Evolutionary conservation across 2,329 filamentous ascomycete genomes (phyloP), one percentile per base, ranked within the genome.

Genomic region (Orbilia javanica): DNA sequence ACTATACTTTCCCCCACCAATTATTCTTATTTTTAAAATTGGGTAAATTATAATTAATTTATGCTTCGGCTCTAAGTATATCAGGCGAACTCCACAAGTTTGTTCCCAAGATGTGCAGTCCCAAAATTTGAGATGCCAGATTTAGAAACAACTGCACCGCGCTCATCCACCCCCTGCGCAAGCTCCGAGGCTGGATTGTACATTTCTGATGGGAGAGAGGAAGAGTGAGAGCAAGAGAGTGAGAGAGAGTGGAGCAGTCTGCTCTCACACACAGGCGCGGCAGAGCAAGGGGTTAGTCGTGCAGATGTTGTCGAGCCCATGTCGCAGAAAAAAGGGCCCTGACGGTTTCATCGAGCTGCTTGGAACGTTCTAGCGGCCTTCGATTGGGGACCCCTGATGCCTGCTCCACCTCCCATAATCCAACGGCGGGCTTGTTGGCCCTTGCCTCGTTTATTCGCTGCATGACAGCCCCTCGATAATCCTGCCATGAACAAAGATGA

Each of bases 361-460:
- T 78, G 74, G 74, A 71, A 72, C 62, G 62, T 78, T 78, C 74
- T 78, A 78, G 74, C 74, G 74, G 25, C 60, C 65, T 72, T 72
- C 74, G 27, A 63, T 71, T 72, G 62, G 62, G 44, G 63, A 62
- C 67, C 60, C 55, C 69, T 66, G 68, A 65, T 72, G 68, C 69
- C 55, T 73, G 69, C 66, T 57, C 48, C 66, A 69, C 52, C 52
- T 39, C 31, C 70, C 70, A 53, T 74, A 27, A 67, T 67, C 42
- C 70, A 68, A 39, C 72, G 69, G 69, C 44, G 60, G 55, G 55
- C 55, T 60, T 60, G 55, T 42, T 60, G 55, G 34, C 55, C 55
- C 62, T 65, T 65, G 48, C 34, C 52, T 65, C 48, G 25, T 50
- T 36, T 53, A 67, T 63, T 34, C 55, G 27, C 42, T 60, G 65